Base-by-base conservation (phyloP, 148 eudicot genomes). In the Arbutus unedo region DNA sequence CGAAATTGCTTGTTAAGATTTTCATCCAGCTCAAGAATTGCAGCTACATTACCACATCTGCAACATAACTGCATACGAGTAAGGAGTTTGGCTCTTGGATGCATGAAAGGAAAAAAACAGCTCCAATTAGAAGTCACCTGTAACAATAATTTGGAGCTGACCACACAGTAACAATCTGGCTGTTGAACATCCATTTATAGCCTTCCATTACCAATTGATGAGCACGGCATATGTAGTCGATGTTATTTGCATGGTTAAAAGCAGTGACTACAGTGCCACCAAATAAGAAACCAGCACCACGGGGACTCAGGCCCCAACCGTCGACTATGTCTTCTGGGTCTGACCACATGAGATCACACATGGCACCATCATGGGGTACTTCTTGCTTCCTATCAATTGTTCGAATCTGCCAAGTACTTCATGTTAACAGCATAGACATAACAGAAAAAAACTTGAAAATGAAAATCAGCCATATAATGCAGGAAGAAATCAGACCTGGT, bases 201-300 rank as follows among this genome's bases (percentile, higher is more conserved):
- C 99, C 99, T 81, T 96, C 99, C 99, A 94, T 96, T 44, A 93
- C 97, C 88, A 94, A 87, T 87, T 96, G 98, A 87, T 96, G 98
- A 16, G 99, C 99, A 45, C 99, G 97, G 38, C 97, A 94, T 83
- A 96, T 93, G 54, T 96, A 94, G 81, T 94, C 97, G 55, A 94
- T 91, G 78, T 83, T 93, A 84, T 96, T 96, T 13, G 95, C 79
- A 81, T 90, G 95, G 82, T 96, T 96, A 85, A 96, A 96, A 50
- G 87, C 19, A 43, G 89, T 86, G 43, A 92, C 97, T 53, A 93
- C 91, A 74, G 87, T 87, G 81, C 94, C 93, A 48, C 99, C 97
- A 83, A 96, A 96, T 45, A 94, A 89, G 82, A 87, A 94, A 81
- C 99, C 99, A 43, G 97, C 98, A 77, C 99, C 99, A 55, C 99